phyloP scores from a whole-genome alignment of 2,329 filamentous ascomycete species.

The Colletotrichum theobromicola region DNA sequence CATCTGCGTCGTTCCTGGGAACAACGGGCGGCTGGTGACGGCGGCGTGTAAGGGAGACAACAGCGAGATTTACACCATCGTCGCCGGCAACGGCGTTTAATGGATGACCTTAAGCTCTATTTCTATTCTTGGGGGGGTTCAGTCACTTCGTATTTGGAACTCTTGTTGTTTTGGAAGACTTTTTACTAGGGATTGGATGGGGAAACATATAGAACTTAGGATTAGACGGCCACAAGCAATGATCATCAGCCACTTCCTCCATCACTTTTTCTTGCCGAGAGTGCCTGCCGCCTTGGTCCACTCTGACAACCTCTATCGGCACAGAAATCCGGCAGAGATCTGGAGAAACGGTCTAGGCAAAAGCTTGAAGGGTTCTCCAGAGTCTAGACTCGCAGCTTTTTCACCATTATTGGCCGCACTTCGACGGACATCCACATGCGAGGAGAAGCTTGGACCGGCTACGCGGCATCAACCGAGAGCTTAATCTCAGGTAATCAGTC shows the following conservation, averaged over 20 bases:
- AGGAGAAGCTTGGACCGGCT: slow-evolving; percentile 2
- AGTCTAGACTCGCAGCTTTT: neutral
- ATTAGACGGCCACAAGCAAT: neutral
- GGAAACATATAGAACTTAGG: neutral
- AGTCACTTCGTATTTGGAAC: neutral
- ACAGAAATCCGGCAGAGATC: neutral
- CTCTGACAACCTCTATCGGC: neutral
- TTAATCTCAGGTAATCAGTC: neutral
- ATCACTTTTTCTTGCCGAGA: neutral
- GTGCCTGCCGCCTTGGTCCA: neutral
- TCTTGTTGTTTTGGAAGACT: neutral
- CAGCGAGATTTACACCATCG: slow-evolving; percentile 30
- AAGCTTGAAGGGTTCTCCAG: slow-evolving; percentile 8
- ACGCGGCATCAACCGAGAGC: slow-evolving; percentile 14
- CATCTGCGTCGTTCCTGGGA: slow-evolving; percentile 48
- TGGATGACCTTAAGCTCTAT: neutral
- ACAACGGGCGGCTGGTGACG: slow-evolving; percentile 33
- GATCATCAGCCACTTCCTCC: neutral
- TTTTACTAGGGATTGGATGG: neutral
- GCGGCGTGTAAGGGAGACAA: slow-evolving; percentile 31
- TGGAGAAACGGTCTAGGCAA: neutral
- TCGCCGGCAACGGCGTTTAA: neutral
- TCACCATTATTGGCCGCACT: neutral
- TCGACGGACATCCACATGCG: neutral
- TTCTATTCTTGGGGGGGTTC: neutral